Percentiles rank a stretch among this genome's conserved stretches.
phyloP scores from a whole-genome alignment of 768 basidiomycete genomes.

The Mycena galopus region DNA sequence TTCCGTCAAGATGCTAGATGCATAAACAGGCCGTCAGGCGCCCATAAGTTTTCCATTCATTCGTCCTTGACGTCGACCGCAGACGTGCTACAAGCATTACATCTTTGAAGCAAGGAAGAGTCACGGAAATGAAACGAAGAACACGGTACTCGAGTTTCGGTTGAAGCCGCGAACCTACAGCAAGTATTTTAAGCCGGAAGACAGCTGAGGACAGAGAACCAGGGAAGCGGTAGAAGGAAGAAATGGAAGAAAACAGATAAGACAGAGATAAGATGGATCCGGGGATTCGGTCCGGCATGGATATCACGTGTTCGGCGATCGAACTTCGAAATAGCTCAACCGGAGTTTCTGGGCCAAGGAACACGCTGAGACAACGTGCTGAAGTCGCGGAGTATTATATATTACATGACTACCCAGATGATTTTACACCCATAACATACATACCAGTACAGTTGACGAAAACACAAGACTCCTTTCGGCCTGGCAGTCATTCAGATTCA shows the following conservation, averaged over 20 bases:
- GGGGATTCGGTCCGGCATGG: neutral
- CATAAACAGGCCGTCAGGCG: conserved; percentile 29
- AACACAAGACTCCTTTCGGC: too few species aligned
- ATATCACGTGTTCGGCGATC: neutral
- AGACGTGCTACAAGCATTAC: too few species aligned
- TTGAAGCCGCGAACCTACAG: neutral
- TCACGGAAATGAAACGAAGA: neutral
- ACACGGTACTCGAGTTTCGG: neutral
- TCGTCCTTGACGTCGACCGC: too few species aligned
- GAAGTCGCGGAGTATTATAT: neutral
- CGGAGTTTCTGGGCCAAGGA: neutral
- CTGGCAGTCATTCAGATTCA: neutral
- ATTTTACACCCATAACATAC: conserved; percentile 2
- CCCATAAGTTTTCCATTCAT: conserved; percentile 14
- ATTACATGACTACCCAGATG: too few species aligned
- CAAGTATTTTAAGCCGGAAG: neutral
- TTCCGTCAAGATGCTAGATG: neutral
- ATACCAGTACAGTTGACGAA: conserved; percentile 7
- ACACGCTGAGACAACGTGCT: conserved; percentile 24
- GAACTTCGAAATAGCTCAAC: neutral
- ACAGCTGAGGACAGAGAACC: neutral
- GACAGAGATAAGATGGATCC: conserved; percentile 5
- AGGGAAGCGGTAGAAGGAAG: neutral
- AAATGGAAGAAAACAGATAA: neutral
- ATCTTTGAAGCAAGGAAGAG: neutral